Evolutionary conservation across 805 yeast species (phyloP).

Genomic region (Ascoidea tarda): DNA sequence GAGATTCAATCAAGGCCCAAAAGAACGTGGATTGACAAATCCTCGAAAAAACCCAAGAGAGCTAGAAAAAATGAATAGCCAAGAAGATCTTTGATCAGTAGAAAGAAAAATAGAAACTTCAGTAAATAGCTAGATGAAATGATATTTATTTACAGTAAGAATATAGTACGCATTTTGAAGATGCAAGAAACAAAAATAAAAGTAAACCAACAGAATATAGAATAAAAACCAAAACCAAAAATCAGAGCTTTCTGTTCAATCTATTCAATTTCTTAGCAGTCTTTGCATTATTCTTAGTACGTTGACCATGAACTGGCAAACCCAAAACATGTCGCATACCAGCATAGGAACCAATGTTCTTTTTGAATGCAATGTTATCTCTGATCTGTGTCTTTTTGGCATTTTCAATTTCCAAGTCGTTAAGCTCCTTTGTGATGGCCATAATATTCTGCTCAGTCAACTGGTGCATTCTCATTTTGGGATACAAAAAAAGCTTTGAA

Average conservation of each 20-base stretch:
- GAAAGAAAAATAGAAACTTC: too few species aligned
- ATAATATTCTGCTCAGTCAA: conserved; percentile 77
- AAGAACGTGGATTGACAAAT: conserved; percentile 85
- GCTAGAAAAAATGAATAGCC: conserved; percentile 24
- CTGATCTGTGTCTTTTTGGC: conserved; percentile 60
- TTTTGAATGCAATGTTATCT: conserved; percentile 67
- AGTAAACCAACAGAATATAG: too few species aligned
- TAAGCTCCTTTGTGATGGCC: conserved; percentile 76
- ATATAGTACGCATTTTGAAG: too few species aligned
- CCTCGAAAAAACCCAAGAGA: conserved; percentile 32
- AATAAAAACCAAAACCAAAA: too few species aligned
- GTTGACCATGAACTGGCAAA: conserved; percentile 76
- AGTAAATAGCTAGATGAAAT: too few species aligned
- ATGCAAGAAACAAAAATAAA: too few species aligned
- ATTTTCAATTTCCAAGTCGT: conserved; percentile 73
- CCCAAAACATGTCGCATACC: conserved; percentile 87
- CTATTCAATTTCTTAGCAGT: conserved; percentile 82
- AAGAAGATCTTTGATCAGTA: too few species aligned
- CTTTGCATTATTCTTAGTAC: conserved; percentile 79
- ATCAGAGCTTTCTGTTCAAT: conserved; percentile 37
- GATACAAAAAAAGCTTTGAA: conserved; percentile 82
- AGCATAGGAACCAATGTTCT: conserved; percentile 68
- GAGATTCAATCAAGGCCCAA: conserved; percentile 86
- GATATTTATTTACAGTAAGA: too few species aligned
- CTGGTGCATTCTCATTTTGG: conserved; percentile 90